Base-by-base conservation (phyloP, 495 filamentous ascomycete genomes). In the Parmelia sp. region DNA sequence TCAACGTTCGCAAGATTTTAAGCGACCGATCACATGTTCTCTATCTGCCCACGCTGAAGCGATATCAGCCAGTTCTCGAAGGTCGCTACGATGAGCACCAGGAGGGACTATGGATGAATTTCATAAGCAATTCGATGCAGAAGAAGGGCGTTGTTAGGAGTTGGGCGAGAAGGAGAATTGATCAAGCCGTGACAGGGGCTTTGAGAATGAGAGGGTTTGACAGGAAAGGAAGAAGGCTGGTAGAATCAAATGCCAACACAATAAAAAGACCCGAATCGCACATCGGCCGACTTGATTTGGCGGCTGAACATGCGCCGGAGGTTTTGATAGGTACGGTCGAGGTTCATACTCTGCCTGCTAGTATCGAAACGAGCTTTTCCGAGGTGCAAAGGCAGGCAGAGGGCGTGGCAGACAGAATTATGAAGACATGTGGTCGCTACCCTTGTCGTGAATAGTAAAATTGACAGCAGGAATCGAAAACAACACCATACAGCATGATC, bases 171-270 rank as follows among this genome's bases (percentile, higher is more conserved):
- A 79, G 80, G 69, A 79, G 81, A 72, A 47, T 85, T 14, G 72
- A 77, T 39, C 69, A 74, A 25, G 87, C 86, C 0, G 76, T 92
- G 44, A 66, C 65, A 58, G 75, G 83, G 57, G 82, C 80, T 23
- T 74, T 92, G 66, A 78, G 73, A 63, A 77, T 72, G 39, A 77
- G 73, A 57, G 86, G 87, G 1, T 86, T 80, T 66, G 81, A 84
- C 69, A 58, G 67, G n/a, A 66, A 80, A 29, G 88, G 88, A 25
- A 77, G 67, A 39, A 49, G 40, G 29, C 42, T 73, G 36, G 58
- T 39, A 11, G 27, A 55, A 33, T 17, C 29, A 55, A 5, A 21
- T 33, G 27, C 29, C 29, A 35, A 17, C 29, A 33, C 29, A 11
- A 8, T 21, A 5, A 55, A 21, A 55, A 15, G 15, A 31, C 19